These are phyloP conservation scores for Dendrocalamus sinicus DNA, from an alignment of 176 grass and related monocot genomes.

Conservation along the genomic window DNA sequence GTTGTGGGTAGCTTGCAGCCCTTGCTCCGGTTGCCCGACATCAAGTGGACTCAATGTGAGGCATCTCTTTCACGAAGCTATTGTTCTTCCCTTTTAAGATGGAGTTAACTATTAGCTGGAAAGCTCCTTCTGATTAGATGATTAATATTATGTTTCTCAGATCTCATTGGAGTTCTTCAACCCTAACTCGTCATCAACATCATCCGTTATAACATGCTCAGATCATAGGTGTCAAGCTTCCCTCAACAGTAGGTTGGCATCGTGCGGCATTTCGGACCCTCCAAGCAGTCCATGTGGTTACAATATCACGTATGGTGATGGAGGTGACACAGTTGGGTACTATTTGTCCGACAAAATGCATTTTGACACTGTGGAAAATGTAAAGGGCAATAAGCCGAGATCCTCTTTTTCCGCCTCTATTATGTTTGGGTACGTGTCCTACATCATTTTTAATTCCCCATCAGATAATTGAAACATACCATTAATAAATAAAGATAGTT, in stretches of 20 bases:
- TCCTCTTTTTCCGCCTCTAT: slow-evolving; percentile 65
- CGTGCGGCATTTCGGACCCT: slow-evolving; percentile 13
- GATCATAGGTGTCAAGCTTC: slow-evolving; percentile 76
- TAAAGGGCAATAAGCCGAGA: slow-evolving; percentile 71
- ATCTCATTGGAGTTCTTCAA: slow-evolving; percentile 79
- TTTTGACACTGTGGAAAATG: slow-evolving; percentile 51
- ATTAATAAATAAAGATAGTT: neutral
- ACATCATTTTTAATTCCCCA: neutral
- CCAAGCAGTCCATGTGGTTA: slow-evolving; percentile 65
- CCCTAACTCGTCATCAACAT: slow-evolving; percentile 68
- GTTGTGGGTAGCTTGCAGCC: slow-evolving; percentile 88
- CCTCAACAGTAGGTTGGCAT: slow-evolving; percentile 64
- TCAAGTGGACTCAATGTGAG: slow-evolving; percentile 93
- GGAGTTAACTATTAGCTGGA: neutral
- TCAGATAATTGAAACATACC: neutral
- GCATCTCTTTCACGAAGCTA: neutral
- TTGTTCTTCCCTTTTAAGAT: slow-evolving; percentile 19
- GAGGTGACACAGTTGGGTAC: slow-evolving; percentile 83
- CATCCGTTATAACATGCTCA: slow-evolving; percentile 64
- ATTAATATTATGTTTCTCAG: slow-evolving; percentile 50
- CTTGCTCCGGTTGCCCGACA: slow-evolving; percentile 76
- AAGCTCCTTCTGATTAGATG: neutral
- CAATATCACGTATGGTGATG: slow-evolving; percentile 89
- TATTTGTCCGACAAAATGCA: slow-evolving; percentile 79
- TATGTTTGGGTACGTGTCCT: slow-evolving; percentile 65